phyloP scores from a whole-genome alignment of 495 filamentous ascomycete species.

The Lophiotrema nucula region DNA sequence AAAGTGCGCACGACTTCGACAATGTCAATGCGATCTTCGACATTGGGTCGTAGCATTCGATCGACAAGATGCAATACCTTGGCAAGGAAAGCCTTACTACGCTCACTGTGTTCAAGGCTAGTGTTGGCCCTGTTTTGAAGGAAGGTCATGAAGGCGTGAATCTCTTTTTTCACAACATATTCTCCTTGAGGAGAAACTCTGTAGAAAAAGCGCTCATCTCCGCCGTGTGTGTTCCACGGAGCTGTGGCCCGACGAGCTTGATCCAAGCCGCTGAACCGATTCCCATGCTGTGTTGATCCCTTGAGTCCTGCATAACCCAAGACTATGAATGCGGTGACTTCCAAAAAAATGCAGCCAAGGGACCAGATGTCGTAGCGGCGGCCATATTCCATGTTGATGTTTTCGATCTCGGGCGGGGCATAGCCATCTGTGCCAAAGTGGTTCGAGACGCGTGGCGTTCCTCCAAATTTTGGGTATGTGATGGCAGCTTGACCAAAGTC shows the following conservation, averaged over 20 bases:
- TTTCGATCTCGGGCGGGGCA: constrained; percentile 26
- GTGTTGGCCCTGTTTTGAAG: not conserved
- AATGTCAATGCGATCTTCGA: constrained; percentile 14
- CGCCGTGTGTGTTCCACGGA: not conserved
- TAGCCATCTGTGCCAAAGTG: constrained; percentile 21
- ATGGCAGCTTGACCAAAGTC: constrained; percentile 27
- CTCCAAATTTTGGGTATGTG: not conserved
- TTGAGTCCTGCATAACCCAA: constrained; percentile 16
- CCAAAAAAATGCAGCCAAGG: constrained; percentile 24
- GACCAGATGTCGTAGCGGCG: constrained; percentile 29
- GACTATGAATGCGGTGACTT: constrained; percentile 16
- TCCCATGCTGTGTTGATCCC: not conserved
- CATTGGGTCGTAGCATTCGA: constrained; percentile 7
- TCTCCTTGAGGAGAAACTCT: not conserved
- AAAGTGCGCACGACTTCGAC: constrained; percentile 9
- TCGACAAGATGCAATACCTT: constrained; percentile 4
- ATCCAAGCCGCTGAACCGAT: constrained; percentile 3
- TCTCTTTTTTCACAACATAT: constrained; percentile 1
- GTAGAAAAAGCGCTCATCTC: constrained; percentile 13
- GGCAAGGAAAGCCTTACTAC: constrained; percentile 3
- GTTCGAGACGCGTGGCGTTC: constrained; percentile 12
- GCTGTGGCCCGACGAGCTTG: constrained; percentile 1
- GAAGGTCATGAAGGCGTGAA: constrained; percentile 5
- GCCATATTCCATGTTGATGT: not conserved
- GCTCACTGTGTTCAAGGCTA: not conserved